Conservation (phyloP, 2,329 filamentous ascomycete species). For the Proliferodiscus dingleyae region DNA sequence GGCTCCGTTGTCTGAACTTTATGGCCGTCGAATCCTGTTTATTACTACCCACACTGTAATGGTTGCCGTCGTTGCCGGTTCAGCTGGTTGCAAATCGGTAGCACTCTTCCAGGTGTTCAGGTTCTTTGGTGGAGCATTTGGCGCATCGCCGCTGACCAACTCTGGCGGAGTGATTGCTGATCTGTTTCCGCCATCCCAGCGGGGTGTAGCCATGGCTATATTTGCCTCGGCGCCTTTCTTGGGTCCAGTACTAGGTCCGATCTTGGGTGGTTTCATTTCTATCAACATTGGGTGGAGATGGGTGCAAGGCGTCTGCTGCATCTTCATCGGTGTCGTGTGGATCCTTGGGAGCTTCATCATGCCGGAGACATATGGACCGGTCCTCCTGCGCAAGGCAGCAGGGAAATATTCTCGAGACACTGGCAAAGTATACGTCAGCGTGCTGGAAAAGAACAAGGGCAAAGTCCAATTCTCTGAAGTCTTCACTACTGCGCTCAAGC, state of each 20-base stretch:
- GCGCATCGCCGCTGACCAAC: slow-evolving; percentile 70
- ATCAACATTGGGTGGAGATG: slow-evolving; percentile 72
- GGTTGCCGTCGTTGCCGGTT: slow-evolving; percentile 50
- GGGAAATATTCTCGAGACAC: slow-evolving; percentile 66
- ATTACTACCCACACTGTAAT: slow-evolving; percentile 51
- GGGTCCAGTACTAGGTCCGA: slow-evolving; percentile 71
- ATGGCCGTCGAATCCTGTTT: slow-evolving; percentile 54
- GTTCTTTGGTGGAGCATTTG: slow-evolving; percentile 73
- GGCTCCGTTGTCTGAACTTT: slow-evolving; percentile 41
- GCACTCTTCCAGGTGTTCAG: slow-evolving; percentile 69
- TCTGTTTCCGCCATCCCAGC: slow-evolving; percentile 75
- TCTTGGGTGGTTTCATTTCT: slow-evolving; percentile 71
- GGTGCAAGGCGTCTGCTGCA: slow-evolving; percentile 85
- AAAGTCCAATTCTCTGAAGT: neutral
- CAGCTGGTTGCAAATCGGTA: slow-evolving; percentile 49
- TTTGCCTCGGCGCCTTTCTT: slow-evolving; percentile 80
- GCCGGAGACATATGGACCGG: no score
- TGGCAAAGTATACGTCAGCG: slow-evolving; percentile 41
- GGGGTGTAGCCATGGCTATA: slow-evolving; percentile 80
- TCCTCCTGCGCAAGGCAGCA: slow-evolving; percentile 66
- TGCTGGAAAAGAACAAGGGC: neutral
- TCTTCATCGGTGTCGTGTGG: no score
- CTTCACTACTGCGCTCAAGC: slow-evolving; percentile 44
- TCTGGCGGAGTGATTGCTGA: slow-evolving; percentile 81
- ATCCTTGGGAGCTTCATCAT: no score